A percentile compares a stretch with the other conserved stretches of the same genome.
These are phyloP conservation scores for Hypoxylon crocopeplum DNA, from an alignment of 495 filamentous ascomycete genomes.

Conservation along the genomic window DNA sequence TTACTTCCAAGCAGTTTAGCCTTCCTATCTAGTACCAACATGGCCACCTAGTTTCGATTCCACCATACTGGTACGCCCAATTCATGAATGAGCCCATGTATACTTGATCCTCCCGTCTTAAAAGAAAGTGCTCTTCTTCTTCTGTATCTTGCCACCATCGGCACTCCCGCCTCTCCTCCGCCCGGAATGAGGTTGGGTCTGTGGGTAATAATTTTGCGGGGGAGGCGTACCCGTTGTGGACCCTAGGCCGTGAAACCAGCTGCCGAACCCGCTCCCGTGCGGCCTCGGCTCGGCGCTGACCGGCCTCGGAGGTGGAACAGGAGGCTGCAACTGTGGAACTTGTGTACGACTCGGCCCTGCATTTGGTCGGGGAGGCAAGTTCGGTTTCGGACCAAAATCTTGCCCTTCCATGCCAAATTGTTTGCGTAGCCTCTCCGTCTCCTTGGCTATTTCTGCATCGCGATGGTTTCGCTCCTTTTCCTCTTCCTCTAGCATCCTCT, in stretches of 20 bases:
- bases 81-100: neutral
- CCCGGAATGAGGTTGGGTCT: constrained; percentile 3
- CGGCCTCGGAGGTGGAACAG: constrained; percentile 48
- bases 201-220: neutral
- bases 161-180: constrained; percentile 33
- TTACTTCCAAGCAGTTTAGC: constrained; percentile 12
- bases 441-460: constrained; percentile 77
- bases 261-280: constrained; percentile 25
- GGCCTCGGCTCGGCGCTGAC: constrained; percentile 48
- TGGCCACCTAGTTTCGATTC: neutral
- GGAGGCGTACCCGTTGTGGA: neutral
- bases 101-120: constrained; percentile 7
- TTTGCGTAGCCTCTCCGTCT: constrained; percentile 81
- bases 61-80: neutral
- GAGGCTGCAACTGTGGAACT: constrained; percentile 31
- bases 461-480: constrained; percentile 68
- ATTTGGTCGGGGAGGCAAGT: constrained; percentile 37
- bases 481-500: constrained; percentile 80
- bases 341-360: constrained; percentile 15
- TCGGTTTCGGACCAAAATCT: constrained; percentile 37
- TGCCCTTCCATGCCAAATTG: constrained; percentile 69
- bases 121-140: constrained; percentile 44
- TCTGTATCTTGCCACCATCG: constrained; percentile 33
- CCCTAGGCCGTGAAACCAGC: constrained; percentile 33
- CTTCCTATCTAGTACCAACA: neutral